Evolutionary conservation across 2,329 filamentous ascomycete genomes (phyloP).

Genomic region (Colletotrichum shisoi): DNA sequence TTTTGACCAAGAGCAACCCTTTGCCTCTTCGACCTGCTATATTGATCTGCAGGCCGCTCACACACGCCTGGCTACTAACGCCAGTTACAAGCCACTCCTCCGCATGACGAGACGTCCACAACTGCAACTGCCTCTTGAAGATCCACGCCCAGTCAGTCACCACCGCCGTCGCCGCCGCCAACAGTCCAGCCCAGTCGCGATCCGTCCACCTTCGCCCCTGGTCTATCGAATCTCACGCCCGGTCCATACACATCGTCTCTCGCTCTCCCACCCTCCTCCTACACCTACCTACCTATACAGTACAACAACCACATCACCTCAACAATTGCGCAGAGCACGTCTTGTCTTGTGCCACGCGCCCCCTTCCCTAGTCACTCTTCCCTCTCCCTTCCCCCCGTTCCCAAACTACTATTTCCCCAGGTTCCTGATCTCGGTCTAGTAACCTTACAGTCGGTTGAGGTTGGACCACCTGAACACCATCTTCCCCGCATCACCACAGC

Average conservation of each 20-base stretch:
- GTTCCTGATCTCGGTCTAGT: conserved; percentile 41
- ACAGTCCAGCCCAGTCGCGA: conserved; percentile 8
- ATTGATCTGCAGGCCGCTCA: conserved; percentile 40
- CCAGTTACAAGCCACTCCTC: conserved; percentile 24
- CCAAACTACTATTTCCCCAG: conserved; percentile 9
- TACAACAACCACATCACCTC: conserved; percentile 32
- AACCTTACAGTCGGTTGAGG: conserved; percentile 40
- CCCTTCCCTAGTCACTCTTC: conserved; percentile 41
- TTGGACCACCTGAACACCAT: conserved; percentile 40
- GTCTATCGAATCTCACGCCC: conserved; percentile 10
- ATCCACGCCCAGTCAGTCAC: conserved; percentile 17
- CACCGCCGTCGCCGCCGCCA: background rate
- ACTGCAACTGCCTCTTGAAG: conserved; percentile 15
- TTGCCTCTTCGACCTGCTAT: conserved; percentile 36
- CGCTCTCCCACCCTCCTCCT: background rate
- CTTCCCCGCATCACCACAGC: conserved; percentile 55
- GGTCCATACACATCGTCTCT: conserved; percentile 9
- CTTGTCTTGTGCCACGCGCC: conserved; percentile 39
- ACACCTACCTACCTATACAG: background rate
- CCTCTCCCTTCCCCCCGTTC: conserved; percentile 11
- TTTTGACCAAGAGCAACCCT: conserved; percentile 41
- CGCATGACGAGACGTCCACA: conserved; percentile 25
- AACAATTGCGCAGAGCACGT: conserved; percentile 40
- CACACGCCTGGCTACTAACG: conserved; percentile 23
- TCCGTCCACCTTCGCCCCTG: conserved; percentile 26